Evolutionary conservation across 2,329 filamentous ascomycete genomes (phyloP).

Genomic region (Monosporascus sp.): DNA sequence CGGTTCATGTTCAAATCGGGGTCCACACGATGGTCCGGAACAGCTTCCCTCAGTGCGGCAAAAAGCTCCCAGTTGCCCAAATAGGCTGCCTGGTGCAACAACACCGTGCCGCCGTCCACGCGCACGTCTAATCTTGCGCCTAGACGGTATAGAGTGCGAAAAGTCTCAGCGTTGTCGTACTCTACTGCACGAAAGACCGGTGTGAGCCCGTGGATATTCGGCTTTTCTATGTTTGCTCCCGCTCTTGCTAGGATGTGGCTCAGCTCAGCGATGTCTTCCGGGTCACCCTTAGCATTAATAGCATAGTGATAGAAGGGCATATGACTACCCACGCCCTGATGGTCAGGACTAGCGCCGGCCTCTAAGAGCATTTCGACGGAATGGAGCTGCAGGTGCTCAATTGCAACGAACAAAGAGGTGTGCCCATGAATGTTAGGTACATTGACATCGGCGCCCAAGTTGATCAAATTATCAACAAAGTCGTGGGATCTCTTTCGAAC

Average conservation of each 20-base stretch:
- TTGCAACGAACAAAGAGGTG: neutral
- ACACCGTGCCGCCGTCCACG: neutral
- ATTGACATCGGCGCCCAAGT: neutral
- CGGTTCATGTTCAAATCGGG: neutral
- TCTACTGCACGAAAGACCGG: neutral
- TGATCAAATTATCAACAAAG: neutral
- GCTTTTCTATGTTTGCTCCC: neutral
- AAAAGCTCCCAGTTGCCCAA: neutral
- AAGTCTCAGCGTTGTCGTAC: neutral
- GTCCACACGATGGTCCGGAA: neutral
- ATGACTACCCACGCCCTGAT: neutral
- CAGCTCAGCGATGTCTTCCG: neutral
- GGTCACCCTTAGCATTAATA: too few relatives aligned
- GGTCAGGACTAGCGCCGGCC: neutral
- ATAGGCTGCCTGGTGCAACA: neutral
- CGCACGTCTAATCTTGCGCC: neutral
- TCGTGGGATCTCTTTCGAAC: neutral
- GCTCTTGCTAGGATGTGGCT: neutral
- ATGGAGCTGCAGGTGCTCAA: neutral
- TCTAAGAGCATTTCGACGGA: neutral
- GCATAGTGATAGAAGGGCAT: neutral
- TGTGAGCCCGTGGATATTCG: neutral
- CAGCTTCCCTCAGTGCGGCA: neutral
- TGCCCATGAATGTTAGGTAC: neutral
- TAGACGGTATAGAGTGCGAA: neutral